Evolutionary conservation across 495 filamentous ascomycete genomes (phyloP), one percentile per base, ranked within the genome.

Genomic region (Hypoxylon cercidicola): DNA sequence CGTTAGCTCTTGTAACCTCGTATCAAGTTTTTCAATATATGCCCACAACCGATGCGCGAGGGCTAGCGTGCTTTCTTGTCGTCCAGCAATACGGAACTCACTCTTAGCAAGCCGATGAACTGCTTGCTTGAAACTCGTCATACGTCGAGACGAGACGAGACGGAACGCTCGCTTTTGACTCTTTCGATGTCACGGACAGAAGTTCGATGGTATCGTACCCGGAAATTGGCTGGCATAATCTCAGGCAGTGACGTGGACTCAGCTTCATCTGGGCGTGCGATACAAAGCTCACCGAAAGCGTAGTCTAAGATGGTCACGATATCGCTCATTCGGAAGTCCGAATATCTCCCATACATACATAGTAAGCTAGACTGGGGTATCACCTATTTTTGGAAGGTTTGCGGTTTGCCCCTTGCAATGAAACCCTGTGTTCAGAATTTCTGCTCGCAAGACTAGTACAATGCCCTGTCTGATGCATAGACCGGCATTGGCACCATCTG

Each of bases 21-120:
- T 68, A 68, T 68, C 65, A 60, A 60, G 55, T n/a, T 53, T 63
- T 55, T 52, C 58, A 63, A 68, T 68, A 67, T 58, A 68, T 68
- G 65, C 55, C 45, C 60, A 68, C 55, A 68, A 63, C 65, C 65
- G 65, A 63, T 43, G 55, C 47, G 39, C 55, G 32, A 55, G 44
- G 40, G 49, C 50, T 39, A 53, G 34, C 25, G 54, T 37, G 16
- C 19, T 25, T 21, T 9, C 23, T 23, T 53, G 41, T 45, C 35
- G 23, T 34, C 40, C 41, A 23, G 50, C 45, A 60, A 60, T 49
- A 62, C 48, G 18, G 15, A 32, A 23, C 11, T 15, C 6, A 13
- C 49, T 20, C 20, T 47, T 16, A 63, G n/a, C 43, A 30, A 23
- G 23, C 43, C 19, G 35, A 63, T 60, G 37, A 37, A 6, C 32